Evolutionary conservation across 2,329 filamentous ascomycete genomes (phyloP).

Genomic region (Pyrenochaeta sp.): DNA sequence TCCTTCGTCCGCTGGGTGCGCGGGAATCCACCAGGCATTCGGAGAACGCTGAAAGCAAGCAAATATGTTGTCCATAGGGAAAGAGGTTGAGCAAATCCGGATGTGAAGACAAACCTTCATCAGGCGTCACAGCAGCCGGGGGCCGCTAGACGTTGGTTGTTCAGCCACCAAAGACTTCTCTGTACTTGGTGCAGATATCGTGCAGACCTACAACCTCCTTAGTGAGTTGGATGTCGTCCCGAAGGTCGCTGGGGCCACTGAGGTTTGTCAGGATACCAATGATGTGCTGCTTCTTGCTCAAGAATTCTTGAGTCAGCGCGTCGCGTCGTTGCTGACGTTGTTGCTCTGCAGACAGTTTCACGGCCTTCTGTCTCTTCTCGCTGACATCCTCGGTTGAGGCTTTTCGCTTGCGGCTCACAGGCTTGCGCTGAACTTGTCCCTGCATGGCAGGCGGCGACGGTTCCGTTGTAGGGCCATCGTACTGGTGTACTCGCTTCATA

Average conservation of each 20-base stretch:
- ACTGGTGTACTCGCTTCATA: conserved; percentile 91
- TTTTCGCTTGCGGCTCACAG: conserved; percentile 47
- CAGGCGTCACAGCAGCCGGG: conserved; percentile 26
- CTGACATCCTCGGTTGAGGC: conserved; percentile 37
- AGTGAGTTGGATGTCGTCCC: conserved; percentile 45
- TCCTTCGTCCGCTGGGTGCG: conserved; percentile 33
- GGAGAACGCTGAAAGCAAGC: conserved; percentile 33
- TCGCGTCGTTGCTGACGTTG: conserved; percentile 43
- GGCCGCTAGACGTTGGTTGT: conserved; percentile 26
- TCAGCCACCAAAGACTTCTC: conserved; percentile 45
- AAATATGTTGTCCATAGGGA: conserved; percentile 27
- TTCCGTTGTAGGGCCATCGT: conserved; percentile 51
- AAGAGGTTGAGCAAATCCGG: conserved; percentile 29
- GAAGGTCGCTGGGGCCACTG: conserved; percentile 44
- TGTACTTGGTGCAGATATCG: conserved; percentile 46
- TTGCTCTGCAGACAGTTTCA: conserved; percentile 45
- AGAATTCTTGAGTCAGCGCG: conserved; percentile 41
- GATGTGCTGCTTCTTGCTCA: conserved; percentile 46
- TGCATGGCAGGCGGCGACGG: conserved; percentile 38
- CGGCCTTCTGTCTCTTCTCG: conserved; percentile 46
- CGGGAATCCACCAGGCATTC: conserved; percentile 33
- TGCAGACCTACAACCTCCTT: conserved; percentile 46
- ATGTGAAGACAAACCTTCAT: conserved; percentile 42
- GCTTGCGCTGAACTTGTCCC: conserved; percentile 37
- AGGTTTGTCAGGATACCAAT: conserved; percentile 43